A percentile compares a stretch with the other conserved stretches of the same genome.
phyloP scores from a whole-genome alignment of 768 basidiomycete genomes.

The Trametes sanguinea region DNA sequence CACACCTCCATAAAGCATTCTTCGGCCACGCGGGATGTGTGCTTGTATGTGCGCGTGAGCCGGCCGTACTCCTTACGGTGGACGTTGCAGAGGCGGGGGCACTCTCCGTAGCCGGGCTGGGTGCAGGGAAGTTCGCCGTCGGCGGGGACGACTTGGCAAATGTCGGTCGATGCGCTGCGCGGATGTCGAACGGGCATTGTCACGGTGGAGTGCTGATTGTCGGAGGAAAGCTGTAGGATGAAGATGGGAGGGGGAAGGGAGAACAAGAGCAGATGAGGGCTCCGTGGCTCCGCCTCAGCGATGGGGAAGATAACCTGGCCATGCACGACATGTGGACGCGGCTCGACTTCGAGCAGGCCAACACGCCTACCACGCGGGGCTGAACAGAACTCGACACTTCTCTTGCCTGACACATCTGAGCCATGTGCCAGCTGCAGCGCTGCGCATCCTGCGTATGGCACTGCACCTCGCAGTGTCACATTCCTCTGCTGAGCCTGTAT shows the following conservation, averaged over 20 bases:
- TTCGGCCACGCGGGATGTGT: background rate
- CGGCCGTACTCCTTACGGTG: slow-evolving; percentile 1
- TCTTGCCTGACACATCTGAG: too few relatives aligned
- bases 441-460: too few relatives aligned
- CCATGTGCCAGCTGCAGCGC: too few relatives aligned
- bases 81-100: background rate
- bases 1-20: background rate
- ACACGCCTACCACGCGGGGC: too few relatives aligned
- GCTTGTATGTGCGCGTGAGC: background rate
- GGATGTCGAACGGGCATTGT: too few relatives aligned
- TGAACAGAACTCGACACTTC: too few relatives aligned
- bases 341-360: background rate
- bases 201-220: too few relatives aligned
- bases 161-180: background rate
- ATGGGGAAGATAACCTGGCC: background rate
- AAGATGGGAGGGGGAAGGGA: background rate
- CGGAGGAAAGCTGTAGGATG: background rate
- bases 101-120: background rate
- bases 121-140: background rate
- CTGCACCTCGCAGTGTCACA: too few relatives aligned
- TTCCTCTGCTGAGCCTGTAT: too few relatives aligned
- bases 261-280: background rate
- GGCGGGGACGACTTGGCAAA: background rate
- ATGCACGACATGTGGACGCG: background rate
- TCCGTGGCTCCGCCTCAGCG: too few relatives aligned